Base-by-base conservation (phyloP, 495 filamentous ascomycete species). In the Gamarada debralockiae region DNA sequence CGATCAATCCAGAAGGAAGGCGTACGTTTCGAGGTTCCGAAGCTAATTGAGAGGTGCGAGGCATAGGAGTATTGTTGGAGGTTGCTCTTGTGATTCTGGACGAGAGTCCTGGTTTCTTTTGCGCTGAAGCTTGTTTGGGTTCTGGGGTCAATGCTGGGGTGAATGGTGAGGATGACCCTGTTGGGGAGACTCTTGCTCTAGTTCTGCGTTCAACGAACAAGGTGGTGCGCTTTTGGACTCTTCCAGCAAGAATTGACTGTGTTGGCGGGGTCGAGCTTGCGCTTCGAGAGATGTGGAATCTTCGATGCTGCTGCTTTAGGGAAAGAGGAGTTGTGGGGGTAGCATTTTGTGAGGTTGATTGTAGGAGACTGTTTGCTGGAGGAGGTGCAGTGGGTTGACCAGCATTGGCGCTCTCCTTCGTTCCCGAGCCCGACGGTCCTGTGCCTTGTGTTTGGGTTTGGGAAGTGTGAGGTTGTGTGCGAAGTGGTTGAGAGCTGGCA, bases 231-330 rank as follows among this genome's bases (percentile, higher is more conserved):
- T 43, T 43, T 22, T 43, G 40, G 40, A 43, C 21, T 21, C 21
- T 43, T 6, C 37, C 37, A 15, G 15, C 40, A 21, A 22, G 15
- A 21, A 43, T 7, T 22, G 40, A 61, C 50, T 42, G 68, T 67
- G 41, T 37, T 46, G 49, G 73, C 74, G 62, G 67, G 70, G 18
- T 65, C 58, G 61, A 60, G 18, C 60, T 55, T 22, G 64, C 61
- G 33, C 53, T 67, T 59, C 58, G 66, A 31, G 72, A 76, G 50
- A 80, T 63, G 65, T 78, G 76, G 48, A 79, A 80, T 40, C 71
- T 65, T 53, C 71, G 66, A 33, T 55, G 66, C 38, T 66, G 64
- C 13, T 29, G 27, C 27, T 29, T 29, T 10, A 5, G 53, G 34
- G 38, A 33, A 33, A 48, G 29, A 20, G 36, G 21, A 46, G 38